phyloP scores from a whole-genome alignment of 140 eudicot genomes.

The Ambrosia hybrid region DNA sequence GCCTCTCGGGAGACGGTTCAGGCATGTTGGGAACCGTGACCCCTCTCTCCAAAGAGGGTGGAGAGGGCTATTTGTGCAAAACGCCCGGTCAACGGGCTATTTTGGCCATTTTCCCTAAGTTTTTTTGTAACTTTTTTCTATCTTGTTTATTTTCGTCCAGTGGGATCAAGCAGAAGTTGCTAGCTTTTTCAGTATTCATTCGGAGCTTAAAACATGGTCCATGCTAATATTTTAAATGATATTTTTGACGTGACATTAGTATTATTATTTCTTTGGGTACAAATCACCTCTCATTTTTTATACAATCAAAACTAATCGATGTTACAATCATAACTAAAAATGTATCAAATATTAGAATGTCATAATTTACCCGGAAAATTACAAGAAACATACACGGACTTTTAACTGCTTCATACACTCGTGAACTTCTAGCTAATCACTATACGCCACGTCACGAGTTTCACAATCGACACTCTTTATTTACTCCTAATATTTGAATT shows the following conservation, averaged over 20 bases:
- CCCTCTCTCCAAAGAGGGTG: too few species aligned
- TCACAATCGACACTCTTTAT: slow-evolving; percentile 9
- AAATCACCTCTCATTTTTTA: background rate
- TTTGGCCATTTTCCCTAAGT: too few species aligned
- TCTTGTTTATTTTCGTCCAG: too few species aligned
- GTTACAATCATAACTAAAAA: background rate
- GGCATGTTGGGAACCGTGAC: too few species aligned
- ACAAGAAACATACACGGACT: slow-evolving; percentile 40
- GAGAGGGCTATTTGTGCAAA: too few species aligned
- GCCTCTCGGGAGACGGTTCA: too few species aligned
- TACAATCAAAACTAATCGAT: background rate
- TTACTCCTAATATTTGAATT: background rate
- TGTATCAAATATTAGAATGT: background rate
- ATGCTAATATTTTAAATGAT: too few species aligned
- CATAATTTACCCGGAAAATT: slow-evolving; percentile 10
- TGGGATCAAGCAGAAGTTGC: too few species aligned
- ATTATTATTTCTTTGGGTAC: background rate
- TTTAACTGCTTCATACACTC: slow-evolving; percentile 19
- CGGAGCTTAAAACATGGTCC: too few species aligned
- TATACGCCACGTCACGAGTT: slow-evolving; percentile 20
- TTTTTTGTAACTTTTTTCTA: too few species aligned
- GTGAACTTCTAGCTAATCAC: slow-evolving; percentile 14
- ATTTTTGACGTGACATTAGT: background rate
- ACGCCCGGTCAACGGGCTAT: too few species aligned
- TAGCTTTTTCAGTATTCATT: too few species aligned